Base-by-base conservation (phyloP, 495 filamentous ascomycete species). In the Penicillium daleae region DNA sequence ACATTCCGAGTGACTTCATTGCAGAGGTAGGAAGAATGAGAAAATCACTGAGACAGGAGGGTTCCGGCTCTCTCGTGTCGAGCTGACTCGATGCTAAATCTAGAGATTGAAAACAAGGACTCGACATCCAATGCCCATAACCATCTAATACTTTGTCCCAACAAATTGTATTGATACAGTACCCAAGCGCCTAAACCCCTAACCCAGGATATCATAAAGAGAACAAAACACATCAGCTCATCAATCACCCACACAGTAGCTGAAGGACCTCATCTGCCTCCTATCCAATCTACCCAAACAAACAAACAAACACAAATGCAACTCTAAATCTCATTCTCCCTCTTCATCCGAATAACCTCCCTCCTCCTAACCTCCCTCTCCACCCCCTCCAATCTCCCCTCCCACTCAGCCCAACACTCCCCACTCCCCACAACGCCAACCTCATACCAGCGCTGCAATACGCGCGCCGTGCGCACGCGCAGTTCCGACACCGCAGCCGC, bases 361-460 rank as follows among this genome's bases (percentile, higher is more conserved):
- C 72, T 72, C 66, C 89, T 79, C 72, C 83, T 78, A 3, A 93
- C 82, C 21, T 80, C 78, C 64, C 83, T 80, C 77, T 96, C 92
- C 9, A 89, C 83, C 59, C 80, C 82, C 71, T 84, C 84, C 29
- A 95, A 65, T 63, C 90, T 74, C 6, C 83, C 83, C 75, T 96
- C 91, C 67, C 87, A 87, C 40, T 91, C 89, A 12, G 88, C 88
- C 81, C 92, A 90, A 58, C 82, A 87, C 63, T 89, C 85, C 0
- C 89, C 88, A 65, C 83, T 85, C 15, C 84, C 82, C 40, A 96
- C 72, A 56, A 94, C 78, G 13, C 87, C 83, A 26, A 87, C 74
- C 67, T 93, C 87, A 76, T 96, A 94, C 92, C 93, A 97, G 19
- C 83, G 74, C 73, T 92, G 84, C 58, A 97, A 71, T n/a, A 87